phyloP scores from a whole-genome alignment of 805 yeast species.

The Yamadazyma endophytica region DNA sequence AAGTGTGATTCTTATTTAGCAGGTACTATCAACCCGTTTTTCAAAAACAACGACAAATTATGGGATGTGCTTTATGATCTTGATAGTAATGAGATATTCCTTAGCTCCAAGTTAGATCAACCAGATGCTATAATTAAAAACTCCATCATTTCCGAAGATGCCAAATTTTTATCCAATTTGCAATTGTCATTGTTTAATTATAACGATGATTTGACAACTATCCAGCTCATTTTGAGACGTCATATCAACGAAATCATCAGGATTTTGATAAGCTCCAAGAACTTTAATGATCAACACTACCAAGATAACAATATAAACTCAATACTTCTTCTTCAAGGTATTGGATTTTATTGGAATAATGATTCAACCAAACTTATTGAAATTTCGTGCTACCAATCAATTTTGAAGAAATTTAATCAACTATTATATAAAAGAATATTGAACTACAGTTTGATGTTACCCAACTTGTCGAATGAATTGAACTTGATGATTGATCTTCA shows the following conservation, averaged over 20 bases:
- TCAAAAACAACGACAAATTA: conserved; percentile 47
- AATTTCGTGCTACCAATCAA: conserved; percentile 37
- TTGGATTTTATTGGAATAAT: conserved; percentile 41
- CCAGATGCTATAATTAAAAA: conserved; percentile 17
- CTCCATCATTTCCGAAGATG: conserved; percentile 43
- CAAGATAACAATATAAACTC: conserved; percentile 7
- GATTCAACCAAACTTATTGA: conserved; percentile 38
- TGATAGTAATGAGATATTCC: conserved; percentile 43
- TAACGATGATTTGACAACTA: conserved; percentile 44
- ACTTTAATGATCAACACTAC: conserved; percentile 27
- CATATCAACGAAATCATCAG: conserved; percentile 41
- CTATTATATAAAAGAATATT: conserved; percentile 28
- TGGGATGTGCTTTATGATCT: conserved; percentile 65
- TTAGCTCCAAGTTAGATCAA: conserved; percentile 8
- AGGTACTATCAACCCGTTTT: conserved; percentile 67
- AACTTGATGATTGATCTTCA: conserved; percentile 41
- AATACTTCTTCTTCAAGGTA: conserved; percentile 33
- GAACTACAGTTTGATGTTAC: conserved; percentile 28
- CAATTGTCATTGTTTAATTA: conserved; percentile 40
- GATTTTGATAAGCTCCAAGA: conserved; percentile 33
- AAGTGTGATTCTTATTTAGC: conserved; percentile 44
- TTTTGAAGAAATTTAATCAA: conserved; percentile 31
- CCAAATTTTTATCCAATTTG: conserved; percentile 38
- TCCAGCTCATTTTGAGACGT: conserved; percentile 39
- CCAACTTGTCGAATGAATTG: conserved; percentile 36